Conservation (phyloP, 2,329 filamentous ascomycete genomes). For the Colletotrichum costaricense region DNA sequence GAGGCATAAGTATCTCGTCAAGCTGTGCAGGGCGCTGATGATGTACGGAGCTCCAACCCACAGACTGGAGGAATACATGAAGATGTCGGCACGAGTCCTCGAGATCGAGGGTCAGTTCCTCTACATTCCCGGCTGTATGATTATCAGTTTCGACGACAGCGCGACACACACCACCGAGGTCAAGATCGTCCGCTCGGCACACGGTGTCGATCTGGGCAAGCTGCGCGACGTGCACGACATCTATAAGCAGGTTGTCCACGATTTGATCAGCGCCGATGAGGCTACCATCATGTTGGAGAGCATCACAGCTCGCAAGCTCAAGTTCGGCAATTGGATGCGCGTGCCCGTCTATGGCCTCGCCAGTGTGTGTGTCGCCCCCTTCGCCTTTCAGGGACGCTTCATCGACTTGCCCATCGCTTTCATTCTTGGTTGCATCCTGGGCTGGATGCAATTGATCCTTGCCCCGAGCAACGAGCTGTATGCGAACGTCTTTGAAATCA, state of each 20-base stretch:
- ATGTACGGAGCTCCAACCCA: slow-evolving; percentile 91
- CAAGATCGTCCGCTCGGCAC: slow-evolving; percentile 75
- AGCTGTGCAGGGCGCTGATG: slow-evolving; percentile 89
- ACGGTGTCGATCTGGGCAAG: slow-evolving; percentile 80
- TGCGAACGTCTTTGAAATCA: slow-evolving; percentile 63
- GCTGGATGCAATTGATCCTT: slow-evolving; percentile 78
- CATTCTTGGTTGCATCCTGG: slow-evolving; percentile 78
- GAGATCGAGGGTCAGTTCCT: slow-evolving; percentile 91
- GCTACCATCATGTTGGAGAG: slow-evolving; percentile 72
- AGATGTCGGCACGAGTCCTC: slow-evolving; percentile 87
- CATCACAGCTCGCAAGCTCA: slow-evolving; percentile 57
- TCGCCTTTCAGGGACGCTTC: slow-evolving; percentile 80
- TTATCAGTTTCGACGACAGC: slow-evolving; percentile 87
- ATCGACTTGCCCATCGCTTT: slow-evolving; percentile 85
- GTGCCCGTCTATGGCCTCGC: slow-evolving; percentile 81
- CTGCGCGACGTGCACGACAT: slow-evolving; percentile 80
- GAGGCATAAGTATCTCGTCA: slow-evolving; percentile 84
- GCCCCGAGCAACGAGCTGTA: slow-evolving; percentile 81
- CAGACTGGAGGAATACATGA: slow-evolving; percentile 91
- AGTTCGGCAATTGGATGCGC: slow-evolving; percentile 62
- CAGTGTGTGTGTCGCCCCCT: slow-evolving; percentile 80
- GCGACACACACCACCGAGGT: slow-evolving; percentile 83
- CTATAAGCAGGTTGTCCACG: slow-evolving; percentile 86
- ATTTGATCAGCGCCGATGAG: slow-evolving; percentile 78
- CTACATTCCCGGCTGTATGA: slow-evolving; percentile 93